phyloP scores from a whole-genome alignment of 2,329 filamentous ascomycete genomes.

The Nothophoma quercina region DNA sequence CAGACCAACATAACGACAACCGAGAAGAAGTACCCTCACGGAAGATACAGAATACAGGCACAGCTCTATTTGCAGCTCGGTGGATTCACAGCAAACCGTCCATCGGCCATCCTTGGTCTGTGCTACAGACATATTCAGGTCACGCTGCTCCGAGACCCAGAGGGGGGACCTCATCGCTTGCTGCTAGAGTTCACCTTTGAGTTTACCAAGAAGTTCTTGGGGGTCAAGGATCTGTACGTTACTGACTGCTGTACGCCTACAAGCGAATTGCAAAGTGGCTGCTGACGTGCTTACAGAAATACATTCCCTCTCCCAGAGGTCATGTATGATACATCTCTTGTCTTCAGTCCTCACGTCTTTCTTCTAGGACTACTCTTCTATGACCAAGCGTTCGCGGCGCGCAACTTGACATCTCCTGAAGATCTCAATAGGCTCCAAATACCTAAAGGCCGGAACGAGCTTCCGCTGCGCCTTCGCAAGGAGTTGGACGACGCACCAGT shows the following conservation, averaged over 20 bases:
- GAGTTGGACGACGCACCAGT: neutral
- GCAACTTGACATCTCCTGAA: neutral
- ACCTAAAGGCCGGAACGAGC: neutral
- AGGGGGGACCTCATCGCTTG: slow-evolving; percentile 12
- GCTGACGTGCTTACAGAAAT: neutral
- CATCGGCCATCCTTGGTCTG: slow-evolving; percentile 7
- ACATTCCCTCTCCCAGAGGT: slow-evolving; percentile 17
- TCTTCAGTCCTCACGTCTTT: slow-evolving; percentile 43
- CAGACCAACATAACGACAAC: slow-evolving; percentile 27
- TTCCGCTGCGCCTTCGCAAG: neutral
- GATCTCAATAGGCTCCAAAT: neutral
- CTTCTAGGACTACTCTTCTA: slow-evolving; percentile 45
- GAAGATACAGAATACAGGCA: slow-evolving; percentile 26
- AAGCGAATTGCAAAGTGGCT: neutral
- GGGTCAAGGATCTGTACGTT: slow-evolving; percentile 2
- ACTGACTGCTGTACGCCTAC: neutral
- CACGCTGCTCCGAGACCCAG: slow-evolving; percentile 11
- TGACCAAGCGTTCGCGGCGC: slow-evolving; percentile 41
- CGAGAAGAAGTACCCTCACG: slow-evolving; percentile 20
- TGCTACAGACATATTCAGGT: slow-evolving; percentile 17
- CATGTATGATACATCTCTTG: slow-evolving; percentile 43
- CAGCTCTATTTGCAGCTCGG: slow-evolving; percentile 26
- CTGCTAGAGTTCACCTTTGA: slow-evolving; percentile 20
- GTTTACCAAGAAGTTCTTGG: slow-evolving; percentile 9
- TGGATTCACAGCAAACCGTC: slow-evolving; percentile 19